Base-by-base conservation (phyloP, 129 eudicot genomes). In the Arctium minus region DNA sequence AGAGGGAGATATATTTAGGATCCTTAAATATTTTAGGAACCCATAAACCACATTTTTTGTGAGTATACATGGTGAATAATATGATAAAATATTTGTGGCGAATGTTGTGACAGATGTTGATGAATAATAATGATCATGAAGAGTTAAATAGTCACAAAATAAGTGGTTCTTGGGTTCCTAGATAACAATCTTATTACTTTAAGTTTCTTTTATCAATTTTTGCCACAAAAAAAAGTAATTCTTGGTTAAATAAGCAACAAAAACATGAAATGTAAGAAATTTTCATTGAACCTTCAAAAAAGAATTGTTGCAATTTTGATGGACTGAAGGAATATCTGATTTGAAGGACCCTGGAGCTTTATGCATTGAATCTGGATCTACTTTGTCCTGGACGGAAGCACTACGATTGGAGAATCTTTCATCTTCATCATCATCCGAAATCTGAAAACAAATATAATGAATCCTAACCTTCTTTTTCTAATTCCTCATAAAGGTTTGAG, bases 351-450 rank as follows among this genome's bases (percentile, higher is more conserved):
- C 88, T 50, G 90, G 60, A 42, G 27, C 5, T 80, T 87, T 92
- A n/a, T 70, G 67, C 76, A 27, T 65, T 7, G 92, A 83, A 78
- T 76, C 89, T 29, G 82, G 64, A 73, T 88, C 91, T 80, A 85
- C 81, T 80, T 81, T 86, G 13, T 89, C 91, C 72, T 89, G 94
- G 70, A 89, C 84, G 53, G 86, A 86, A 81, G 22, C 90, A 83
- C 83, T 82, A 17, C 86, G 85, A 77, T 82, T 87, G 11, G 90
- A 77, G 38, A 42, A 37, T 48, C 39, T 80, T 46, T 91, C 93
- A 82, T 92, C 94, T 70, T 92, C 91, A 1, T 92, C 98, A 3
- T 88, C 95, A 60, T 88, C 97, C 12, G 89, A 86, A 83, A 82
- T 89, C 95, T 92, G 74, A 37, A 15, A 78, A 13, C 13, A 64